Evolutionary conservation across 495 filamentous ascomycete species (phyloP), one percentile per base, ranked within the genome.

Genomic region (Xylaria flabelliformis): DNA sequence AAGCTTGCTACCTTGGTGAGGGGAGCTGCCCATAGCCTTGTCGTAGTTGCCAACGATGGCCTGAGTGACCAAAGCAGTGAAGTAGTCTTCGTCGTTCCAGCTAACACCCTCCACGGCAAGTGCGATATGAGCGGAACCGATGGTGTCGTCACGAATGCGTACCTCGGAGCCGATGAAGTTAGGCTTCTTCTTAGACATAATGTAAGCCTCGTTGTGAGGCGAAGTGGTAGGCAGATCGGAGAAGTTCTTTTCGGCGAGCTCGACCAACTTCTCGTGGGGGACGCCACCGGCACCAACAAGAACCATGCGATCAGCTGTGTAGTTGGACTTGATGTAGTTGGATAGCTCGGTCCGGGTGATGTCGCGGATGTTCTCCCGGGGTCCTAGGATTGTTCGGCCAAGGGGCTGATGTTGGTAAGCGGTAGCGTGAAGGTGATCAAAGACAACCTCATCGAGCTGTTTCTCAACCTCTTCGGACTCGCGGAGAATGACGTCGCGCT

Each of bases 391-490:
- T 69, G 96, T 99, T 80, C 96, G 94, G 81, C 96, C 96, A 26
- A 99, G 90, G 72, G 97, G 93, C 86, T 99, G 96, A 80, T 88
- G 85, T 86, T 97, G 93, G 91, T 92, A 99, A 73, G 96, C 97
- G 67, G 96, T 98, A 80, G 96, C 97, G 84, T 99, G 96, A 19
- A 99, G 90, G 85, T 99, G 96, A 85, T 99, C 96, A 80, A 99
- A 99, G 39, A 99, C 97, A 76, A 99, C 96, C 83, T 99, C 96
- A 85, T 99, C 96, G 24, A 98, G 86, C 87, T 98, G 94, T 90
- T 98, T 98, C 87, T 98, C 97, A 77, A 99, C 96, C 87, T 99
- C 96, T 86, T 99, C 97, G 76, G 97, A 94, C 86, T 99, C 96
- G 76, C 96, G 92, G 74, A 99, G 90, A 80, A 99, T 99, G 77